Base-by-base conservation (phyloP, 768 basidiomycete genomes). In the Hygrophoropsis aurantiaca region DNA sequence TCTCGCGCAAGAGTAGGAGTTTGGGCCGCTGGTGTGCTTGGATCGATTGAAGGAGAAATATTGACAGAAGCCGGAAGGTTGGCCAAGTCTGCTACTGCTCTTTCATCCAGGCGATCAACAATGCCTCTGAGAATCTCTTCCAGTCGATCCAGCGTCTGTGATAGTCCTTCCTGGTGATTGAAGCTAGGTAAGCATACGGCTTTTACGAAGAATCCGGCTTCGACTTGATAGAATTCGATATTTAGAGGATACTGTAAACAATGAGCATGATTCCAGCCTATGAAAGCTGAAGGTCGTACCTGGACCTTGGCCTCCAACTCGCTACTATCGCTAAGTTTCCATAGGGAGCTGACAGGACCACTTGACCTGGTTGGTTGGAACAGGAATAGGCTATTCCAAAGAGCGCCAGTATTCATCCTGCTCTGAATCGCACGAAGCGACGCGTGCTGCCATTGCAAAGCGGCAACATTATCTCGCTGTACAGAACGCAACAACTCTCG, bases 361-460 rank as follows among this genome's bases (percentile, higher is more conserved):
- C 46, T 34, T 30, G 15, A 25, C 42, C 32, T 44, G 44, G 27
- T 30, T 11, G 71, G 69, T 46, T 77, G 74, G 55, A 73, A 77
- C 10, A 77, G 56, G 51, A 78, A 75, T 33, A 78, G 55, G 47
- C 69, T 70, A 40, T 73, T 72, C 62, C 72, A 75, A 10, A 77
- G 49, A 8, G 43, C 52, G 20, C 59, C 51, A 1, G 68, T 35
- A 7, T 56, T 56, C 26, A 74, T 40, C 19, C 53, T 53, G 23
- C 55, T 65, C 33, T 77, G 75, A 33, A 78, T 64, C 3, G 58
- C 58, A 37, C 76, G 67, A 44, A 74, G 61, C n/a, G 75, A 75
- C 9, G 67, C 64, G 37, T 77, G 76, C 44, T 78, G 75, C 67
- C 73, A 74, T 1, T 65, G 54, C 46, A 74, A 55, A 13, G 69